Percentiles rank a stretch among this genome's conserved stretches.
Evolutionary conservation across 208 protist species (phyloP).

Genomic region (Spongospora subterranea): DNA sequence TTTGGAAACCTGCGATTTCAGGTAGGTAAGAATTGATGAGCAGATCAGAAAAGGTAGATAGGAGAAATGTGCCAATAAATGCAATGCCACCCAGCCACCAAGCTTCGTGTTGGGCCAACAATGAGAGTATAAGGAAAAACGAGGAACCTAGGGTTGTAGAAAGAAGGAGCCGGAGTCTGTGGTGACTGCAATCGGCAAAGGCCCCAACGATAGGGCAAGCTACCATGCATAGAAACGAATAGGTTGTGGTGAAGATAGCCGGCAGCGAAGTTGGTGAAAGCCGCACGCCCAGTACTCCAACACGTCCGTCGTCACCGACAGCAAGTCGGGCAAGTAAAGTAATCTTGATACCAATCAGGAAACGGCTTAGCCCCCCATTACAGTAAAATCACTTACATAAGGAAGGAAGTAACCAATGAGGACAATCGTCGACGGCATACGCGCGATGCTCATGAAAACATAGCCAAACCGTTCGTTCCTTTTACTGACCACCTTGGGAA

Average conservation of each 20-base stretch:
- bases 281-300: background rate
- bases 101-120: background rate
- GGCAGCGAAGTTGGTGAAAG: background rate
- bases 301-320: conserved; percentile 4
- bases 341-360: background rate
- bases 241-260: conserved; percentile 13
- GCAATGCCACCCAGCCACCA: conserved; percentile 42
- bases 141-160: background rate
- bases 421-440: conserved; percentile 1
- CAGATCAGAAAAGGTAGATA: conserved; percentile 21
- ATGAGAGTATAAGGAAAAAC: background rate
- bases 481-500: too few relatives aligned
- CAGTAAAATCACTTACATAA: background rate
- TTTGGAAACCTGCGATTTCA: background rate
- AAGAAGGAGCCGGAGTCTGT: background rate
- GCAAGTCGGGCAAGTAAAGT: background rate
- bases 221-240: background rate
- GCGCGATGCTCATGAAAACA: conserved; percentile 29
- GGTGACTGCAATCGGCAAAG: conserved; percentile 21
- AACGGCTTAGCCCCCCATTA: background rate
- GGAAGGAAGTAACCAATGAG: conserved; percentile 50
- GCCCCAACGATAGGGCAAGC: conserved; percentile 24
- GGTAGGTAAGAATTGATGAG: conserved; percentile 49
- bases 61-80: background rate
- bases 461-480: background rate